Evolutionary conservation across 2,329 filamentous ascomycete genomes (phyloP).

Genomic region (Dothideomycetes sp.): DNA sequence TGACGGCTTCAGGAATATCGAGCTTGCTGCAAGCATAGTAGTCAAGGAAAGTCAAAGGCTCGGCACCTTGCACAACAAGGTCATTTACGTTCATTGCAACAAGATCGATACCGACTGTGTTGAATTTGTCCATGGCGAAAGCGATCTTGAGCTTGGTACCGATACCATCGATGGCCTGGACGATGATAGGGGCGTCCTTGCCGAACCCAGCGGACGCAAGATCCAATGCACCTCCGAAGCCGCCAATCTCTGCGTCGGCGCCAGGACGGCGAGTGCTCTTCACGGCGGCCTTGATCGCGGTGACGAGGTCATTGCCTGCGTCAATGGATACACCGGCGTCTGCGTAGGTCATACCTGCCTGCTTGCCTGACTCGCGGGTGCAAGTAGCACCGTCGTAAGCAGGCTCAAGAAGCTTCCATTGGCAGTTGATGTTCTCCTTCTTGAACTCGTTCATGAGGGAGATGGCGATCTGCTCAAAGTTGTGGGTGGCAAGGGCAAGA

Average conservation of each 20-base stretch:
- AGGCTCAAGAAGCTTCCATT: constrained; percentile 80
- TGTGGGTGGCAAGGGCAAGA: constrained; percentile 76
- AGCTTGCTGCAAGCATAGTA: constrained; percentile 93
- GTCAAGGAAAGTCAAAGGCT: constrained; percentile 92
- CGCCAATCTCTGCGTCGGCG: constrained; percentile 86
- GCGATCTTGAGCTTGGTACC: constrained; percentile 97
- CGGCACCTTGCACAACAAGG: constrained; percentile 87
- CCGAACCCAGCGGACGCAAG: constrained; percentile 61
- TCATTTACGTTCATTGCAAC: constrained; percentile 99
- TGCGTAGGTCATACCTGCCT: constrained; percentile 63
- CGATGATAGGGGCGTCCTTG: constrained; percentile 62
- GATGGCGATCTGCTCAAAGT: constrained; percentile 78
- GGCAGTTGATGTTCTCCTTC: constrained; percentile 61
- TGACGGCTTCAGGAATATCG: constrained; percentile 62
- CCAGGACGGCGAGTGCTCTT: constrained; percentile 73
- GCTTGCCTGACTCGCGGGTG: constrained; percentile 14
- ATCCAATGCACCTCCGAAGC: constrained; percentile 84
- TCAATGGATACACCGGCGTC: constrained; percentile 90
- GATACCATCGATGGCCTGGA: constrained; percentile 93
- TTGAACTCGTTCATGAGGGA: constrained; percentile 59
- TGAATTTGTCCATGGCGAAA: constrained; percentile 77
- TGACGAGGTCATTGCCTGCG: constrained; percentile 83
- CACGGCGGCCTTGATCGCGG: constrained; percentile 86
- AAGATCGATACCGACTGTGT: constrained; percentile 90
- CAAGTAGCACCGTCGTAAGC: constrained; percentile 56